Percentiles rank a stretch among this genome's conserved stretches.
phyloP scores from a whole-genome alignment of 192 early-diverging fungal species.

The Rhizophagus sp. region DNA sequence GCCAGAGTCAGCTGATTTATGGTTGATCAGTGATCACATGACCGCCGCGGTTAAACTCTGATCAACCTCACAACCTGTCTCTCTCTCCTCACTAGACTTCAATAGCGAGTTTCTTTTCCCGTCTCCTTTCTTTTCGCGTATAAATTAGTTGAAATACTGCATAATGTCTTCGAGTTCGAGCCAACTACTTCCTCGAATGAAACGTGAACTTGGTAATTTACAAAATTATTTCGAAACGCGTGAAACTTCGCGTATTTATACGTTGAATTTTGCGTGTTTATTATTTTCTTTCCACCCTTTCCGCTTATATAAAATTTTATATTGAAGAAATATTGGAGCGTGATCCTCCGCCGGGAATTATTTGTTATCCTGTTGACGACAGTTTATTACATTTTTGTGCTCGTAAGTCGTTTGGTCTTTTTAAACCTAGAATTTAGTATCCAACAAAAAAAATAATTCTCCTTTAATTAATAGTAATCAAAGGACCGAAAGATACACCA shows the following conservation, averaged over 20 bases:
- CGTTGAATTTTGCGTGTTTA: not conserved
- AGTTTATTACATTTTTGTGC: slow-evolving; percentile 56
- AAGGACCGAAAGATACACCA: slow-evolving; percentile 66
- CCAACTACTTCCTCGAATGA: slow-evolving; percentile 23
- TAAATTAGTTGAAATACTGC: not conserved
- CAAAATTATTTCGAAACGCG: no score
- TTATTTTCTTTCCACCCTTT: no score
- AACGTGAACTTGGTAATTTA: slow-evolving; percentile 24
- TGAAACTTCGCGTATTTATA: not conserved
- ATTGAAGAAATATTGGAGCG: slow-evolving; percentile 23
- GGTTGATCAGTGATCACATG: no score
- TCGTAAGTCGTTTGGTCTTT: slow-evolving; percentile 38
- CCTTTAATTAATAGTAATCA: slow-evolving; percentile 39
- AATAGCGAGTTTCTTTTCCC: not conserved
- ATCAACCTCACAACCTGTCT: no score
- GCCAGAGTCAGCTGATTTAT: no score
- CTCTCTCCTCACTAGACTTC: no score
- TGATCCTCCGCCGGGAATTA: slow-evolving; percentile 54
- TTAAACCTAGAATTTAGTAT: no score
- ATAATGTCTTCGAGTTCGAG: slow-evolving; percentile 8
- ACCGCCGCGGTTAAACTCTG: no score
- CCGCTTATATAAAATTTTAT: no score
- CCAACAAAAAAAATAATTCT: not conserved
- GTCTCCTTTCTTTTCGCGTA: not conserved
- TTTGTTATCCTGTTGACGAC: slow-evolving; percentile 66